Conservation (phyloP, 2,329 filamentous ascomycete species). For the Penicillium sp. region DNA sequence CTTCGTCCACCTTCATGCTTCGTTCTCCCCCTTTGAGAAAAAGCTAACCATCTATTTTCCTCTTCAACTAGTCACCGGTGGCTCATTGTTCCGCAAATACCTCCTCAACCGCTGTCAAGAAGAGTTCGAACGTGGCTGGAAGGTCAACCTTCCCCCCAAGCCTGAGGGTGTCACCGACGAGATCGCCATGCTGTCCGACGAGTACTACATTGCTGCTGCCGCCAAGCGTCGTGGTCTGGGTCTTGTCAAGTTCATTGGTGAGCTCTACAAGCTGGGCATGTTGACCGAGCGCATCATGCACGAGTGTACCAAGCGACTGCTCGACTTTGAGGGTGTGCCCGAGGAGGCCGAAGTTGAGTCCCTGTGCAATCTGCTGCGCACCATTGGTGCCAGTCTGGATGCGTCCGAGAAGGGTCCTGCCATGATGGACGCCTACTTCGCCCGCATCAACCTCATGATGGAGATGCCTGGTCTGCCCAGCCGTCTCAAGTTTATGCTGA, state of each 20-base stretch:
- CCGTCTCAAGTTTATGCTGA: slow-evolving; percentile 90
- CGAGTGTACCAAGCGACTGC: slow-evolving; percentile 93
- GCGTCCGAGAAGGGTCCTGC: slow-evolving; percentile 71
- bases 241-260: slow-evolving; percentile 98
- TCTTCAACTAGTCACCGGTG: slow-evolving; percentile 58
- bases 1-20: neutral
- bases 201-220: slow-evolving; percentile 90
- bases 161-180: slow-evolving; percentile 68
- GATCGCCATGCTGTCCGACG: slow-evolving; percentile 80
- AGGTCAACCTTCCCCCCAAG: slow-evolving; percentile 72
- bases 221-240: slow-evolving; percentile 95
- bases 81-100: slow-evolving; percentile 96
- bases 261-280: slow-evolving; percentile 98
- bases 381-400: slow-evolving; percentile 85
- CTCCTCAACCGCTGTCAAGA: slow-evolving; percentile 97
- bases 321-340: slow-evolving; percentile 87
- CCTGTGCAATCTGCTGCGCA: slow-evolving; percentile 83
- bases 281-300: slow-evolving; percentile 98
- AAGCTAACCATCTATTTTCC: neutral
- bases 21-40: neutral
- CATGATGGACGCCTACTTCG: slow-evolving; percentile 92
- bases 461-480: slow-evolving; percentile 75
- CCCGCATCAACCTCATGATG: slow-evolving; percentile 75
- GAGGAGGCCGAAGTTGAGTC: slow-evolving; percentile 97
- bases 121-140: slow-evolving; percentile 98